Percentiles rank a stretch among this genome's conserved stretches.
Evolutionary conservation across 2,329 filamentous ascomycete genomes (phyloP).

Genomic region (Amauroascus niger): DNA sequence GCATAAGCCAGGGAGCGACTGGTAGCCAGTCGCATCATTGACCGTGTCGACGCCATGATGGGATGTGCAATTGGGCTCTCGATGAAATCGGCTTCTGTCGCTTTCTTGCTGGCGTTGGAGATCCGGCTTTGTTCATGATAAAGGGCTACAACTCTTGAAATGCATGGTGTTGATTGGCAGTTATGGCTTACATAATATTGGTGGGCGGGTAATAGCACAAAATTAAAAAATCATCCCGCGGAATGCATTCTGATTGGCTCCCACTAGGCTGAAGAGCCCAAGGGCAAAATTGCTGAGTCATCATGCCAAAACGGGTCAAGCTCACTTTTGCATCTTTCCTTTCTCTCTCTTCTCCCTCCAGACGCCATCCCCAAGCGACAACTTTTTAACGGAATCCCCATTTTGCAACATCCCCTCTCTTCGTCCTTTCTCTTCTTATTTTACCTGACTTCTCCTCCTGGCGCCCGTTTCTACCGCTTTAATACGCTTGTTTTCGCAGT

Average conservation of each 20-base stretch:
- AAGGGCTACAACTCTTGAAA: too few relatives aligned
- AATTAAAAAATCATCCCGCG: background rate
- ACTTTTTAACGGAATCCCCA: background rate
- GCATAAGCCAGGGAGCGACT: slow-evolving; percentile 32
- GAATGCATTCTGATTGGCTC: slow-evolving; percentile 9
- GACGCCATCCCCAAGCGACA: background rate
- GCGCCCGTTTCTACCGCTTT: slow-evolving; percentile 5
- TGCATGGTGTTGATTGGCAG: slow-evolving; percentile 8
- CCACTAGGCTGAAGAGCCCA: background rate
- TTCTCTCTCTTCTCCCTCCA: slow-evolving; percentile 16
- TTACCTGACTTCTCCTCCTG: slow-evolving; percentile 17
- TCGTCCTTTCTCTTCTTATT: slow-evolving; percentile 21
- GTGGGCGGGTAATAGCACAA: slow-evolving; percentile 5
- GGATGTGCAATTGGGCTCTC: slow-evolving; percentile 24
- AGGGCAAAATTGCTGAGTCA: slow-evolving; percentile 17
- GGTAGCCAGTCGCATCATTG: slow-evolving; percentile 36
- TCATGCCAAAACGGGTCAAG: slow-evolving; percentile 12
- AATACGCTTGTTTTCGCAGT: slow-evolving; percentile 1
- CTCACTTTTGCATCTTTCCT: slow-evolving; percentile 16
- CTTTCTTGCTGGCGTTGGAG: background rate
- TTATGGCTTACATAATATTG: background rate
- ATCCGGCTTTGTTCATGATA: slow-evolving; percentile 1
- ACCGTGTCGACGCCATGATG: slow-evolving; percentile 39
- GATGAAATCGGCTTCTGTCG: background rate
- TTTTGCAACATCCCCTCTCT: slow-evolving; percentile 10